Base-by-base conservation (phyloP, 2,329 filamentous ascomycete genomes). In the Emmonsia crescens region DNA sequence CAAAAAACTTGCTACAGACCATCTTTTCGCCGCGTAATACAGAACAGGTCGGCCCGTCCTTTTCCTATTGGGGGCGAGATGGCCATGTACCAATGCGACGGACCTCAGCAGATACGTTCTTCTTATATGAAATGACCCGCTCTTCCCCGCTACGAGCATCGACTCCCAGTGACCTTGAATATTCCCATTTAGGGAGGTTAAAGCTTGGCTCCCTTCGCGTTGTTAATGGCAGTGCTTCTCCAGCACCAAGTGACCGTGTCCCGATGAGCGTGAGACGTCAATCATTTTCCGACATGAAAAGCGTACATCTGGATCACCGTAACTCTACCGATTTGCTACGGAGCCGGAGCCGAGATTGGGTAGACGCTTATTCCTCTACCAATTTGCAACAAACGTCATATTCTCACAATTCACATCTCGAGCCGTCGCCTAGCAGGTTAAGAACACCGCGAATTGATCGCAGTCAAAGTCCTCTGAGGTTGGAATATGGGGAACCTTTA, bases 181-280 rank as follows among this genome's bases (percentile, higher is more conserved):
- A 76, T 61, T 74, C 74, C n/a, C 74, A 76, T 61, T 62, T 76
- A n/a, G 74, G 74, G 21, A 70, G 69, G 6, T 66, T 76, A n/a
- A 75, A 75, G 57, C 63, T 74, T 29, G 74, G 74, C 10, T 75
- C 74, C n/a, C 60, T 76, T 36, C 72, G 74, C 27, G 72, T 76
- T 8, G 74, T 76, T 6, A 76, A 76, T 61, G 71, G 72, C 5
- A 71, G 72, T 27, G 67, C 67, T n/a, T 76, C 74, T 12, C 73
- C 74, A 10, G 73, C 71, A 38, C 68, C 73, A 12, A 76, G 72
- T 62, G 72, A 75, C 33, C 70, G 46, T 5, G 29, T 42, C n/a
- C 33, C 59, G 5, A 44, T n/a, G 49, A 60, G 59, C 19, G 19
- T 51, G 21, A 42, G 49, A 49, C 59, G 49, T 16, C 59, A 60